Evolutionary conservation across 73 alveolate species (phyloP).

Genomic region (Paramecium pentaurelia): DNA sequence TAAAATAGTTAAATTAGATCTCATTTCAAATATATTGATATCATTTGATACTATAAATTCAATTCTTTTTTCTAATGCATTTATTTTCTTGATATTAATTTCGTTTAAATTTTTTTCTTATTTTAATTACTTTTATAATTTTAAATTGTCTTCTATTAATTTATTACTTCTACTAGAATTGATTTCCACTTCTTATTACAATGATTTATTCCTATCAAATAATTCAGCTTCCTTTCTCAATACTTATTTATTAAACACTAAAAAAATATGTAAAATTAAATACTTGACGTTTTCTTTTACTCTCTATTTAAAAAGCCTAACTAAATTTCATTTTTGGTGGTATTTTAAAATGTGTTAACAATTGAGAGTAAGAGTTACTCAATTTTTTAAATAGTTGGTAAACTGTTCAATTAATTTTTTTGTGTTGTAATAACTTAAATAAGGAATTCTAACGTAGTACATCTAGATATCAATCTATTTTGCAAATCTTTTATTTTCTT

Average conservation of each 20-base stretch:
- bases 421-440: neutral
- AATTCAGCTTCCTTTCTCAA: neutral
- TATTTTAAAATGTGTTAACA: neutral
- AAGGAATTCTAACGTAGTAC: constrained; percentile 9
- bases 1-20: constrained; percentile 34
- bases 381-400: constrained; percentile 29
- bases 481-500: neutral
- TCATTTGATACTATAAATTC: constrained; percentile 52
- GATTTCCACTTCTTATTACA: constrained; percentile 24
- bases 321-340: constrained; percentile 54
- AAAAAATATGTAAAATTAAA: too few species aligned
- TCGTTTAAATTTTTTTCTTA: constrained; percentile 39
- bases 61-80: constrained; percentile 55
- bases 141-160: constrained; percentile 47
- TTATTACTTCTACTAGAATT: constrained; percentile 19
- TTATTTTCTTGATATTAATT: constrained; percentile 34
- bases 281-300: neutral
- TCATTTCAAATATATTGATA: constrained; percentile 34
- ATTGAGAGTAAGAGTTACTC: neutral
- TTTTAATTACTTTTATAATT: neutral
- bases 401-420: neutral
- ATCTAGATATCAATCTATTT: constrained; percentile 8
- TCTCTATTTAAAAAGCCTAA: constrained; percentile 50
- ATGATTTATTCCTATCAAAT: constrained; percentile 38
- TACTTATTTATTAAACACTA: neutral